Conservation (phyloP, 257 asterid genomes). For the Petunia secreta region DNA sequence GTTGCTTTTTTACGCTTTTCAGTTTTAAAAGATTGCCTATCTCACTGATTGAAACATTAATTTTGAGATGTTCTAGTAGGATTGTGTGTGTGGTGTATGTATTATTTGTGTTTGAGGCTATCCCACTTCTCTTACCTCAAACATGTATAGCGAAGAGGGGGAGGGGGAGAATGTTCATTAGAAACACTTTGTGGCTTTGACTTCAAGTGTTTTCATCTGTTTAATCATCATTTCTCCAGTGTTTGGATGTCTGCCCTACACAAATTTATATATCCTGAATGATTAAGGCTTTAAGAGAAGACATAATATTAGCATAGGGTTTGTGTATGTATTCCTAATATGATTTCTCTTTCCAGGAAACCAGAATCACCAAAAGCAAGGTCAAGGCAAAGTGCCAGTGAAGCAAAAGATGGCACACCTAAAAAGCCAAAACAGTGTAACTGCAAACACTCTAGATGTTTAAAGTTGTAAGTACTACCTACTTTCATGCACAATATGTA, state of each 20-base stretch:
- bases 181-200: neutral
- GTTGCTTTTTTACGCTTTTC: neutral
- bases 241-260: too few relatives aligned
- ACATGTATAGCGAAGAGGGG: neutral
- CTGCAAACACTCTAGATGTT: constrained; percentile 90
- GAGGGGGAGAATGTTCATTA: neutral
- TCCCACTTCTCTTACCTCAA: neutral
- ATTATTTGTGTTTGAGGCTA: constrained; percentile 1
- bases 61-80: neutral
- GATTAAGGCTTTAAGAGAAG: too few relatives aligned
- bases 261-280: too few relatives aligned
- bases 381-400: constrained; percentile 56
- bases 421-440: constrained; percentile 94
- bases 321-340: neutral
- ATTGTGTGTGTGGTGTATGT: neutral
- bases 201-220: too few relatives aligned
- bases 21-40: neutral
- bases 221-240: too few relatives aligned
- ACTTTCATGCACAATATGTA: neutral
- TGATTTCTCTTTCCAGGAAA: constrained; percentile 54
- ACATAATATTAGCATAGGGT: too few relatives aligned
- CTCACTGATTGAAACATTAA: constrained; percentile 10
- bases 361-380: constrained; percentile 83
- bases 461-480: constrained; percentile 78
- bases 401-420: constrained; percentile 83